These are phyloP conservation scores for Sequoia sempervirens DNA, from an alignment of 75 land plant genomes.

Conservation along the genomic window DNA sequence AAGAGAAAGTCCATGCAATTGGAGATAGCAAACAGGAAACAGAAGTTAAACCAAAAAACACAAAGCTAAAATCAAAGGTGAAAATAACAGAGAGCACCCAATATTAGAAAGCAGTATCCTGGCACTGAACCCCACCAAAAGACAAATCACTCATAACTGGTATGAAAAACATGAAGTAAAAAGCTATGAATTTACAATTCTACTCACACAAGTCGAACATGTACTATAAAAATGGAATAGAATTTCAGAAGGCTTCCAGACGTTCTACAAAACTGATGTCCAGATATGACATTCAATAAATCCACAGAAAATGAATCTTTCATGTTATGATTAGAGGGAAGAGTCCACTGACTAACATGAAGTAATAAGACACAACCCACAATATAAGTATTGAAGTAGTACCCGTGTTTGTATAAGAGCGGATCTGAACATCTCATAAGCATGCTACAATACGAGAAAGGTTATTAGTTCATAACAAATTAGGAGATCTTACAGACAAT, in stretches of 20 bases:
- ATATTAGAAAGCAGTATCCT: not conserved
- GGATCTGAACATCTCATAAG: not conserved
- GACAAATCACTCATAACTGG: not conserved
- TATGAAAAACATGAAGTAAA: not conserved
- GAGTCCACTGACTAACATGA: not conserved
- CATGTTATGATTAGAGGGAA: not conserved
- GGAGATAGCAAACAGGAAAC: not conserved
- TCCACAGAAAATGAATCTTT: not conserved
- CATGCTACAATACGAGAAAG: not conserved
- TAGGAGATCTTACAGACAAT: not conserved
- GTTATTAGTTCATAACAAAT: not conserved
- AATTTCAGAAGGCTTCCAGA: not conserved
- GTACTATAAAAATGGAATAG: not conserved
- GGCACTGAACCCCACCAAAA: not conserved
- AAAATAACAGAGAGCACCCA: not conserved
- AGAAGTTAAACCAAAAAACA: not conserved
- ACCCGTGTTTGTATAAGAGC: not conserved
- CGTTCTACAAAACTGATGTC: not conserved
- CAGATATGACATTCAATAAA: not conserved
- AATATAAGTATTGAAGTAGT: not conserved
- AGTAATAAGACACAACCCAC: not conserved
- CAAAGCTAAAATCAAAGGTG: not conserved
- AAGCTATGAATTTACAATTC: not conserved
- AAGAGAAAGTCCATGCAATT: not conserved
- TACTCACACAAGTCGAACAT: not conserved